Conservation (phyloP, 1,284 basidiomycete species). For the Bjerkandera adusta region DNA sequence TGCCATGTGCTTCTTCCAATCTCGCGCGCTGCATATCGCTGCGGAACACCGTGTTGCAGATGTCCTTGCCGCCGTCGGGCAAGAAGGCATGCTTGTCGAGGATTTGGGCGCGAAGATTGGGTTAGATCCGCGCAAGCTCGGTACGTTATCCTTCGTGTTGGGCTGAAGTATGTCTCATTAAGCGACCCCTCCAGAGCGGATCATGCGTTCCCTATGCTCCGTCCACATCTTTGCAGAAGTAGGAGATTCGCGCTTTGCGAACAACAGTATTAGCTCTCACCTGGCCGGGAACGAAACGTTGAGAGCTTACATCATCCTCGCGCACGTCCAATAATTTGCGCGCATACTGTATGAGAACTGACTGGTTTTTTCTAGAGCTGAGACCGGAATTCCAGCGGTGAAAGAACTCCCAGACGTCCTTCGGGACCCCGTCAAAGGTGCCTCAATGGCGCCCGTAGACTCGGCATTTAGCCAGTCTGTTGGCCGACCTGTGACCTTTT, state of each 20-base stretch:
- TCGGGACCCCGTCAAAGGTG: slow-evolving; percentile 8
- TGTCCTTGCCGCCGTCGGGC: too few relatives aligned
- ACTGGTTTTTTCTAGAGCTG: not conserved
- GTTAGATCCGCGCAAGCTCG: slow-evolving; percentile 8
- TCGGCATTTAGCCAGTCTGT: slow-evolving; percentile 12
- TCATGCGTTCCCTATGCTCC: slow-evolving; percentile 13
- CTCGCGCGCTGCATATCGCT: too few relatives aligned
- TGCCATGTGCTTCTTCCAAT: too few relatives aligned
- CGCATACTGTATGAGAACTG: not conserved
- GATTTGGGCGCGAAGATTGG: slow-evolving; percentile 1
- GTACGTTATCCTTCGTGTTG: too few relatives aligned
- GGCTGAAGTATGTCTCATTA: too few relatives aligned
- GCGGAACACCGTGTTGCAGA: too few relatives aligned
- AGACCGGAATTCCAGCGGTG: slow-evolving; percentile 9
- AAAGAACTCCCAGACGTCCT: slow-evolving; percentile 9
- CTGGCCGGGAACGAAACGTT: slow-evolving; percentile 11
- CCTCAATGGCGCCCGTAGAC: not conserved
- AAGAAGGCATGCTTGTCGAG: slow-evolving; percentile 9
- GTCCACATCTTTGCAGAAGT: slow-evolving; percentile 15
- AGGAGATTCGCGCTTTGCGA: slow-evolving; percentile 7
- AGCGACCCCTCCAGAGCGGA: too few relatives aligned
- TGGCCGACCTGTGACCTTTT: slow-evolving; percentile 5
- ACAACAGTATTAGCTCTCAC: slow-evolving; percentile 9
- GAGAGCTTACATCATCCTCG: slow-evolving; percentile 2
- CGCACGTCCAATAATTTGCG: too few relatives aligned